These are phyloP conservation scores for Xylaria sp. DNA, from an alignment of 2,329 filamentous ascomycete genomes.

Conservation along the genomic window DNA sequence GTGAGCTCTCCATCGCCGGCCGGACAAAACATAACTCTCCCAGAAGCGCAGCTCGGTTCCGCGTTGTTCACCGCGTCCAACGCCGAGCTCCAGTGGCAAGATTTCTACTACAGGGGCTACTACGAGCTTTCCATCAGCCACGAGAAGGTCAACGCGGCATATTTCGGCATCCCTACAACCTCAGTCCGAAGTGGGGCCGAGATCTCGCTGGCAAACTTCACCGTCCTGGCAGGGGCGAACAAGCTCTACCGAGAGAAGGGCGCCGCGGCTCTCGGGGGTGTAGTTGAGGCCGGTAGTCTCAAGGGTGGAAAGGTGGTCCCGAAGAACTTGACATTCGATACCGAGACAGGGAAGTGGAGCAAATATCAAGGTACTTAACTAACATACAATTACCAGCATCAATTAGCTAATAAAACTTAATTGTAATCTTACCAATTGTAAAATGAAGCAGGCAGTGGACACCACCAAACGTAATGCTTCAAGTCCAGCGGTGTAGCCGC, in stretches of 20 bases:
- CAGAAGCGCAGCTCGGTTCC: slow-evolving; percentile 51
- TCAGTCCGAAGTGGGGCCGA: slow-evolving; percentile 58
- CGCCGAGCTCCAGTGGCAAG: slow-evolving; percentile 65
- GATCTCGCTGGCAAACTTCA: slow-evolving; percentile 66
- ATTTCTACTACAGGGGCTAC: slow-evolving; percentile 69
- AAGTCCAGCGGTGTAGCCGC: too few species aligned
- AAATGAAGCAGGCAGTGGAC: too few species aligned
- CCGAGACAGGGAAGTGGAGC: too few species aligned
- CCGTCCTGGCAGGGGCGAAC: slow-evolving; percentile 62
- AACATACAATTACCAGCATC: too few species aligned
- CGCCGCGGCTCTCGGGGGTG: slow-evolving; percentile 31
- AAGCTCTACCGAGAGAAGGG: slow-evolving; percentile 44
- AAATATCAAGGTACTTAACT: too few species aligned
- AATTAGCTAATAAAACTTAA: too few species aligned
- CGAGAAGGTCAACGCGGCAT: slow-evolving; percentile 59
- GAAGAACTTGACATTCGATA: slow-evolving; percentile 49
- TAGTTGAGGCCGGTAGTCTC: slow-evolving; percentile 52
- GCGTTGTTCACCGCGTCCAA: slow-evolving; percentile 54
- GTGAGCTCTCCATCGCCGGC: slow-evolving; percentile 62
- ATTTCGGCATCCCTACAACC: slow-evolving; percentile 58
- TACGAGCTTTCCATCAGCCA: slow-evolving; percentile 63
- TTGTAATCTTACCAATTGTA: too few species aligned
- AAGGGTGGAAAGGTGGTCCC: slow-evolving; percentile 45
- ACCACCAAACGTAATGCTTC: too few species aligned
- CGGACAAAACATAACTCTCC: slow-evolving; percentile 61